A percentile compares a stretch with the other conserved stretches of the same genome.
Evolutionary conservation across 345 rosid species (phyloP).

Genomic region (Mercurialis annua): DNA sequence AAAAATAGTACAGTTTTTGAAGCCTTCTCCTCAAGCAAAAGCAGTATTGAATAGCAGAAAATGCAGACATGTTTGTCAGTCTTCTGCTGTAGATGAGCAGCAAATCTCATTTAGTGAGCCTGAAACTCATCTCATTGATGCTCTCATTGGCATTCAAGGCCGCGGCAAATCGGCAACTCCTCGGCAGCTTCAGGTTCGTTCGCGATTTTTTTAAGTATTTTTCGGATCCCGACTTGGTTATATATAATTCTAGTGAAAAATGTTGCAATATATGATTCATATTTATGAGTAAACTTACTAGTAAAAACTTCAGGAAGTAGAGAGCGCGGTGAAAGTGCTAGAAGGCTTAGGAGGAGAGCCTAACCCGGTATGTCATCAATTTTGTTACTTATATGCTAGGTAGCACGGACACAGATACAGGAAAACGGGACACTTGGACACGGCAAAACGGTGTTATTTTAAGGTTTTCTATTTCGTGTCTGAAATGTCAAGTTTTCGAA

Average conservation of each 20-base stretch:
- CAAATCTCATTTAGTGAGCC: constrained; percentile 49
- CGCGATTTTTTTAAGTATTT: background rate
- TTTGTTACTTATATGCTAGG: background rate
- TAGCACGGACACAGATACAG: no score
- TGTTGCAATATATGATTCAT: no score
- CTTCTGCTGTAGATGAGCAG: constrained; percentile 29
- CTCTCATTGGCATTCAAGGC: constrained; percentile 92
- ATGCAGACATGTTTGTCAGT: constrained; percentile 12
- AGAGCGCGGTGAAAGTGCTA: constrained; percentile 61
- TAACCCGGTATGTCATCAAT: constrained; percentile 51
- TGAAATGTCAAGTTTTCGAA: no score
- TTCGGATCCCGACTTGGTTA: no score
- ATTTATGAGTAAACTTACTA: background rate
- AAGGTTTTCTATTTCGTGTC: no score
- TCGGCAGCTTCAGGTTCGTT: constrained; percentile 42
- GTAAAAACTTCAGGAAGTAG: constrained; percentile 54
- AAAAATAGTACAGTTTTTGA: background rate
- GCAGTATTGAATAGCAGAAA: constrained; percentile 8
- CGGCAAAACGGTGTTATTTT: no score
- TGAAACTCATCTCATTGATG: constrained; percentile 68
- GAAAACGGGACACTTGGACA: no score
- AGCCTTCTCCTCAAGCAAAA: constrained; percentile 15
- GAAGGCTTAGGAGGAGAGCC: constrained; percentile 66
- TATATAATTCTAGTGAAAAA: no score
- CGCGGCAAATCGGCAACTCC: constrained; percentile 82